A percentile compares a stretch with the other conserved stretches of the same genome.
These are phyloP conservation scores for Avena atlantica DNA, from an alignment of 176 grass and related monocot genomes.

Conservation along the genomic window DNA sequence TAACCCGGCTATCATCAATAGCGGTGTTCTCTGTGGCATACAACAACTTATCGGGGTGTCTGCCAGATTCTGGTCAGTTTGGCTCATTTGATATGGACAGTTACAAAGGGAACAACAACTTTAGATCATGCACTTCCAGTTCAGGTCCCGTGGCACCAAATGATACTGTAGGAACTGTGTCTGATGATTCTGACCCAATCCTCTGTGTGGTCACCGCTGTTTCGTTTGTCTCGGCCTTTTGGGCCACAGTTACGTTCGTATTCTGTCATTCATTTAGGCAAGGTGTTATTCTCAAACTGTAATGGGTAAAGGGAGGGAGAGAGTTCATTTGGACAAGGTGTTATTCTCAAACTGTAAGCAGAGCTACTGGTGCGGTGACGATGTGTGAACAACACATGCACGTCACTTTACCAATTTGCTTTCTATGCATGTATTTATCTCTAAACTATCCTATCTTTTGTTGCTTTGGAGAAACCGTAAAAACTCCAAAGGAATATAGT, in stretches of 20 bases:
- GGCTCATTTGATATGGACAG: neutral
- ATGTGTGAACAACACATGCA: too few species aligned
- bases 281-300: neutral
- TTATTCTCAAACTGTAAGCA: too few species aligned
- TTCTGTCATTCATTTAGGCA: neutral
- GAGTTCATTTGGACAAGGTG: too few species aligned
- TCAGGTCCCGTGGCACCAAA: neutral
- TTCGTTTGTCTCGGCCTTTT: slow-evolving; percentile 19
- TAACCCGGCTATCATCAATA: neutral
- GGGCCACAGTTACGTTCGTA: neutral
- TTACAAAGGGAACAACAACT: slow-evolving; percentile 30
- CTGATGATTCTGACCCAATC: neutral
- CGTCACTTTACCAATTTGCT: too few species aligned
- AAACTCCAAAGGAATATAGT: too few species aligned
- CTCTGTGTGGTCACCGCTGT: neutral
- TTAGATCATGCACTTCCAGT: neutral
- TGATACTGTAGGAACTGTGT: too few species aligned
- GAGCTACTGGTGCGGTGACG: too few species aligned
- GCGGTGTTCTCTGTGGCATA: slow-evolving; percentile 43
- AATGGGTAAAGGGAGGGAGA: too few species aligned
- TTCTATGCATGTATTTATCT: too few species aligned
- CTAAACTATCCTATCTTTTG: too few species aligned
- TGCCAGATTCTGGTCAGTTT: slow-evolving; percentile 29
- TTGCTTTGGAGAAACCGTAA: too few species aligned
- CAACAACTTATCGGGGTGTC: slow-evolving; percentile 51